phyloP scores from a whole-genome alignment of 352 stramenopile genomes.

The Pythium folliculosum region DNA sequence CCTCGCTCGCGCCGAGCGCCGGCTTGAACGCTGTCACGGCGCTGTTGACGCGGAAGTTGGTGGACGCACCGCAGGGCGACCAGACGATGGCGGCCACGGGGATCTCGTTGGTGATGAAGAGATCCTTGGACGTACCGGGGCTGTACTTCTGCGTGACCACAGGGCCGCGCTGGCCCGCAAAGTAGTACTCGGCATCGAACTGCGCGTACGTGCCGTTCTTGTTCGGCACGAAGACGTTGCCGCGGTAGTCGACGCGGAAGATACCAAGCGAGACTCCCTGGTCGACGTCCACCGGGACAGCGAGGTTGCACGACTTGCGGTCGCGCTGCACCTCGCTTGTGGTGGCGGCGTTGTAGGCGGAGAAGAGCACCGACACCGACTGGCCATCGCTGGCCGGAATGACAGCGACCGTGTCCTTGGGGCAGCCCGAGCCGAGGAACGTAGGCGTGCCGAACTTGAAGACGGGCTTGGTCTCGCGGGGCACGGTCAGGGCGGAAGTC shows the following conservation, averaged over 20 bases:
- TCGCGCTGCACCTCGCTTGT: constrained; percentile 33
- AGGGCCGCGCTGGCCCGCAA: constrained; percentile 46
- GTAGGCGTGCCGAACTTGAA: constrained; percentile 31
- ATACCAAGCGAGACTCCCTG: constrained; percentile 28
- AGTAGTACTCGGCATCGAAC: constrained; percentile 63
- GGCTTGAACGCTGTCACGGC: constrained; percentile 45
- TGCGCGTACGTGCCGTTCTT: constrained; percentile 37
- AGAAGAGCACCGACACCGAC: constrained; percentile 42
- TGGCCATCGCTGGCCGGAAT: constrained; percentile 33
- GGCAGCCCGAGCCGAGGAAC: constrained; percentile 38
- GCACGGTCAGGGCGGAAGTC: not conserved
- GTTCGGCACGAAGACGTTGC: constrained; percentile 43
- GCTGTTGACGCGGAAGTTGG: constrained; percentile 57
- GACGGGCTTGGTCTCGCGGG: constrained; percentile 3
- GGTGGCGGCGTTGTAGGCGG: constrained; percentile 33
- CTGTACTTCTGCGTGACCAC: constrained; percentile 34
- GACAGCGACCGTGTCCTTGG: constrained; percentile 32
- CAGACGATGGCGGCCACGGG: constrained; percentile 49
- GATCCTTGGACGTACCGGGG: constrained; percentile 36
- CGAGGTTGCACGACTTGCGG: constrained; percentile 43
- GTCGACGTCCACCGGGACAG: constrained; percentile 44
- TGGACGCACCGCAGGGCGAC: constrained; percentile 48
- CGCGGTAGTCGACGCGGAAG: constrained; percentile 52
- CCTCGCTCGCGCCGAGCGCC: constrained; percentile 24
- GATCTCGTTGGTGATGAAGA: constrained; percentile 52